These are phyloP conservation scores for Geopyxis carbonaria DNA, from an alignment of 495 filamentous ascomycete genomes.

Conservation along the genomic window DNA sequence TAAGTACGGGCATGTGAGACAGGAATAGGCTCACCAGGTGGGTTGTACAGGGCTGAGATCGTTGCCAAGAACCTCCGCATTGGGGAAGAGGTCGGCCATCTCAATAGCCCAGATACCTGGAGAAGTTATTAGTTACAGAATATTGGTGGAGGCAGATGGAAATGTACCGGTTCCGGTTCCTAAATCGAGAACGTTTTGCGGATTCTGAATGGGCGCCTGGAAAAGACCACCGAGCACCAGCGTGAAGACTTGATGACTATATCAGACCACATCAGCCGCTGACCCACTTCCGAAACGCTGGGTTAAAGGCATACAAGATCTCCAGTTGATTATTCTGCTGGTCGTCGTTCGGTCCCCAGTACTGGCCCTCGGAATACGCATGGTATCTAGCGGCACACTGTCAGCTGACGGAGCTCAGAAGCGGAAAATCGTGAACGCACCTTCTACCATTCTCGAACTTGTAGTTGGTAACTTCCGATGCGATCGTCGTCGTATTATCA, in stretches of 20 bases:
- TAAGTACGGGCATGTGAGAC: neutral
- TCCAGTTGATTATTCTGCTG: conserved; percentile 32
- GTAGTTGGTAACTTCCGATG: conserved; percentile 30
- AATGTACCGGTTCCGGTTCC: conserved; percentile 38
- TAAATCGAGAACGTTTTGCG: conserved; percentile 47
- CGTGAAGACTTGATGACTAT: conserved; percentile 32
- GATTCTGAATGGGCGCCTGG: conserved; percentile 41
- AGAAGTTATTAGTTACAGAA: neutral
- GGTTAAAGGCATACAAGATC: conserved; percentile 29
- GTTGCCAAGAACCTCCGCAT: conserved; percentile 36
- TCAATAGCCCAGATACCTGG: conserved; percentile 34
- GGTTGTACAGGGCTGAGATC: conserved; percentile 45
- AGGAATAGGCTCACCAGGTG: conserved; percentile 9
- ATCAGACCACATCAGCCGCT: neutral
- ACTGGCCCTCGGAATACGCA: conserved; percentile 36
- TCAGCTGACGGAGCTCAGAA: neutral
- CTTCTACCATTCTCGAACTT: conserved; percentile 38
- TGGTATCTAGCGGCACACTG: conserved; percentile 29
- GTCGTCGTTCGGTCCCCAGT: conserved; percentile 42
- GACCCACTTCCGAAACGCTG: neutral
- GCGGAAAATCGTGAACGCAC: neutral
- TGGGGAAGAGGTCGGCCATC: conserved; percentile 34
- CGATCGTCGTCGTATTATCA: conserved; percentile 26
- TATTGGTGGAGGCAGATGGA: too few species aligned
- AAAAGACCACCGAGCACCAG: conserved; percentile 40